Base-by-base conservation (phyloP, 2,329 filamentous ascomycete genomes). In the Calcarisporium arbuscula region DNA sequence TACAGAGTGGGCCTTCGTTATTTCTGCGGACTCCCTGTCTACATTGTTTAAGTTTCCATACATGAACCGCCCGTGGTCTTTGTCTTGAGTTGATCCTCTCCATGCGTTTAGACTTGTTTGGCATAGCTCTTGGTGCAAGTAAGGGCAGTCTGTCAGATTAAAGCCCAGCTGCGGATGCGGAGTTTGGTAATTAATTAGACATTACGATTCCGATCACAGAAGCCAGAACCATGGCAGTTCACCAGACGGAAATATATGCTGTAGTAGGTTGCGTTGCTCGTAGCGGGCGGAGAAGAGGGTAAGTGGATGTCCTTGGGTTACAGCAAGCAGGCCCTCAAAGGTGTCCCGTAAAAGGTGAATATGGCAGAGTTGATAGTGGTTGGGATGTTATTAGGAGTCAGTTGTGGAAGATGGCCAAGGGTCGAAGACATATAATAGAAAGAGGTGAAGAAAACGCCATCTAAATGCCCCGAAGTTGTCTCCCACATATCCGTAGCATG, bases 261-360 rank as follows among this genome's bases (percentile, higher is more conserved):
- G 50, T 27, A 66, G 48, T 10, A 64, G 51, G 38, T 48, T 54
- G 30, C 58, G 54, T 41, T 62, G 56, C 21, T 58, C 47, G 35
- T 59, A 51, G 28, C 54, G 53, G 3, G 46, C 49, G 10, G 45
- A 42, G 16, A 71, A 61, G 15, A 67, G 57, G 5, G 60, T 57
- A 15, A 75, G 51, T 3, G 54, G 50, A 6, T 58, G 54, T 5
- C 63, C 64, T 11, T 62, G 59, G n/a, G 61, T 62, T 14, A 64
- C 61, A n/a, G 58, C 56, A 10, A 77, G 57, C 12, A 78, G 62
- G 41, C 77, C 73, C 45, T 77, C 72, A 41, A 77, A 76, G 30
- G 73, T 72, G 43, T 77, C 72, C 20, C n/a, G n/a, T 67, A 60
- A 43, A 74, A 77, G 8, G 68, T 71, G 46, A 74, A 73, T 21